Evolutionary conservation across 495 filamentous ascomycete species (phyloP).

Genomic region (Trichoderma reesei): DNA sequence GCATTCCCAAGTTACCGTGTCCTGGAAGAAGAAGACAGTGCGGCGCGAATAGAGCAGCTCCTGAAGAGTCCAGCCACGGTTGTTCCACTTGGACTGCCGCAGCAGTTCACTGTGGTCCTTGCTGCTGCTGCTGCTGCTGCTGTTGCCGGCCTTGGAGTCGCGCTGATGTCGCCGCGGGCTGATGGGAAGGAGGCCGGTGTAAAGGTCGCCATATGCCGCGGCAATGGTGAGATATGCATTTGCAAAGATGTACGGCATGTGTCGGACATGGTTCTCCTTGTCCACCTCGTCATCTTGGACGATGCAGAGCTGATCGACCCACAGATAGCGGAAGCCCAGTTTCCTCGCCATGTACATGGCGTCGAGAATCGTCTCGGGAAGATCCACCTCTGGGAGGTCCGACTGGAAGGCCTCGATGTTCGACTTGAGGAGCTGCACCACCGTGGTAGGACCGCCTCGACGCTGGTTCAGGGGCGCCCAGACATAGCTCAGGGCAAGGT

Average conservation of each 20-base stretch:
- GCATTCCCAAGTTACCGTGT: slow-evolving; percentile 15
- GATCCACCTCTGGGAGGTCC: slow-evolving; percentile 8
- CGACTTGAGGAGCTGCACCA: slow-evolving; percentile 9
- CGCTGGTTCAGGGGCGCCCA: slow-evolving; percentile 12
- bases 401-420: slow-evolving; percentile 6
- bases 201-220: slow-evolving; percentile 15
- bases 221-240: slow-evolving; percentile 21
- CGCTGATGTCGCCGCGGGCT: neutral
- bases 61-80: slow-evolving; percentile 18
- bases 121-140: neutral
- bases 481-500: slow-evolving; percentile 19
- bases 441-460: neutral
- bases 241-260: slow-evolving; percentile 22
- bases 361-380: slow-evolving; percentile 15
- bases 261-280: slow-evolving; percentile 15
- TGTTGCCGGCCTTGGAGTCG: neutral
- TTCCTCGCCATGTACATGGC: slow-evolving; percentile 14
- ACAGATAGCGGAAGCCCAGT: slow-evolving; percentile 18
- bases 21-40: slow-evolving; percentile 12
- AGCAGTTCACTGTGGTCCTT: slow-evolving; percentile 11
- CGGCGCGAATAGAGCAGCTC: slow-evolving; percentile 15
- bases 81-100: slow-evolving; percentile 11
- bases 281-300: slow-evolving; percentile 19
- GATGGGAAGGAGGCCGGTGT: slow-evolving; percentile 12
- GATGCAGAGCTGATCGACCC: slow-evolving; percentile 23